Percentiles rank a stretch among this genome's conserved stretches.
phyloP scores from a whole-genome alignment of 345 rosid species.

The Pugionium cornutum region DNA sequence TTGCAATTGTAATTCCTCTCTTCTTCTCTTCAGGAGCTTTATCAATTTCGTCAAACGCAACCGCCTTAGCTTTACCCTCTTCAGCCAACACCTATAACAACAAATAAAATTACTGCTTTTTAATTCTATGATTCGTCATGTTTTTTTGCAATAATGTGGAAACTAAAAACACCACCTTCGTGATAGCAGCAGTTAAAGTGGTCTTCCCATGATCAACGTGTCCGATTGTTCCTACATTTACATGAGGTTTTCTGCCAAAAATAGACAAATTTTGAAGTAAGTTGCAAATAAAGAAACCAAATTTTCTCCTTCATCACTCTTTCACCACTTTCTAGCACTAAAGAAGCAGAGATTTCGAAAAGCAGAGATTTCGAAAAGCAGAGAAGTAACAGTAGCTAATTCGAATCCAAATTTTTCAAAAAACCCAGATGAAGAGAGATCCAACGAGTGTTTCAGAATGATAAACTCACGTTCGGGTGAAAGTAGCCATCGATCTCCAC shows the following conservation, averaged over 20 bases:
- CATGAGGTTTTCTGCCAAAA: slow-evolving; percentile 82
- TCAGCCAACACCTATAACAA: slow-evolving; percentile 78
- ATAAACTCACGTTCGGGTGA: slow-evolving; percentile 64
- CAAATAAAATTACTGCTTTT: not conserved
- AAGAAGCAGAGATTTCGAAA: slow-evolving; percentile 41
- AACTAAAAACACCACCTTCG: slow-evolving; percentile 44
- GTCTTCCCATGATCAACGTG: slow-evolving; percentile 99
- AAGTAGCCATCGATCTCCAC: slow-evolving; percentile 89
- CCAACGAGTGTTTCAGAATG: no score
- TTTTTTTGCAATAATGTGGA: not conserved
- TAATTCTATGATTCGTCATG: not conserved
- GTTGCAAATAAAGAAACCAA: not conserved
- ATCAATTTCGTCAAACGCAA: slow-evolving; percentile 98
- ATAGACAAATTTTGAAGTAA: not conserved
- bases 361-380: slow-evolving; percentile 4
- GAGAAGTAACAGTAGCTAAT: no score
- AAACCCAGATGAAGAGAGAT: no score
- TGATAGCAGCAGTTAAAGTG: slow-evolving; percentile 95
- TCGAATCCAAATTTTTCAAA: no score
- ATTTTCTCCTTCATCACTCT: not conserved
- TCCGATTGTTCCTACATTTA: slow-evolving; percentile 97
- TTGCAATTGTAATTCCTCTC: slow-evolving; percentile 97
- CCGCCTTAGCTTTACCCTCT: slow-evolving; percentile 94
- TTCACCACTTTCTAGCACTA: slow-evolving; percentile 37
- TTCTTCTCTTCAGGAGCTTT: slow-evolving; percentile 99